Percentiles rank a stretch among this genome's conserved stretches.
These are phyloP conservation scores for Thalassiosira pacifica DNA, from an alignment of 352 stramenopile species.

Conservation along the genomic window DNA sequence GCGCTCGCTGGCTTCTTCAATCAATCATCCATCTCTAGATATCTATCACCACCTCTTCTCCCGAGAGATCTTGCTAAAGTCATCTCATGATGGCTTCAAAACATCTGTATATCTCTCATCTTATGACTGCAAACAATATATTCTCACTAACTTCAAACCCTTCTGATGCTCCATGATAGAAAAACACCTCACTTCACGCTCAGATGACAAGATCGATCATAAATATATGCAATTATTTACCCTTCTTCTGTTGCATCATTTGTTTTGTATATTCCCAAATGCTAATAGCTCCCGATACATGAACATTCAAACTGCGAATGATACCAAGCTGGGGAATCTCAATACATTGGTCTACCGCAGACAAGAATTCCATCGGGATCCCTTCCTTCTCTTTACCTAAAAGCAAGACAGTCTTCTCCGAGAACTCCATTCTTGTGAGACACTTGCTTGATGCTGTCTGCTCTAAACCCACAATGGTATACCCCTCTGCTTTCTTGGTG, in stretches of 20 bases:
- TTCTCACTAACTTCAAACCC: no score
- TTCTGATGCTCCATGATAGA: no score
- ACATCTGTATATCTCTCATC: no score
- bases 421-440: constrained; percentile 89
- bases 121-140: no score
- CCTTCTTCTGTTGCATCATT: constrained; percentile 61
- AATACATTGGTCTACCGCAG: constrained; percentile 95
- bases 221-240: no score
- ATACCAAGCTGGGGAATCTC: constrained; percentile 98
- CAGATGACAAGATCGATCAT: no score
- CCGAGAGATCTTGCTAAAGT: no score
- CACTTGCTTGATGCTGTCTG: constrained; percentile 93
- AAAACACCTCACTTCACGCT: no score
- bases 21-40: no score
- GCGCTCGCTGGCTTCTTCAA: no score
- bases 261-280: constrained; percentile 98
- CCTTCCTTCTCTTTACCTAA: constrained; percentile 97
- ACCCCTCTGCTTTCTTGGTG: constrained; percentile 90
- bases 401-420: constrained; percentile 92
- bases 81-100: no score
- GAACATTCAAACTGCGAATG: constrained; percentile 96
- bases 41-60: no score
- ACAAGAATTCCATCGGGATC: constrained; percentile 94
- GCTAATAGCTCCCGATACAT: constrained; percentile 94
- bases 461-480: constrained; percentile 93